Evolutionary conservation across 306 rosid species (phyloP).

Genomic region (Prunus salicina): DNA sequence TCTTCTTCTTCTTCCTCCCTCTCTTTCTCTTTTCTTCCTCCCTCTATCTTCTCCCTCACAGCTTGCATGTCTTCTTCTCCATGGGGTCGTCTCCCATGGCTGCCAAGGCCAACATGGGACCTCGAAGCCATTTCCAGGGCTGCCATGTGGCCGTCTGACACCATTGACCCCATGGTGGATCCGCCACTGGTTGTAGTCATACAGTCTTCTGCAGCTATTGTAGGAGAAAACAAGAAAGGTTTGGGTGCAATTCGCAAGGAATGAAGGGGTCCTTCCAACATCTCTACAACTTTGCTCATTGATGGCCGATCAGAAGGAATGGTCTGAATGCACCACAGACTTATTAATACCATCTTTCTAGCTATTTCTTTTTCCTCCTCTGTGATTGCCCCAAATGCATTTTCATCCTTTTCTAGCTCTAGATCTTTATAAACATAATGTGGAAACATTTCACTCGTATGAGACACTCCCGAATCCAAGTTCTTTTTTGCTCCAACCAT

Average conservation of each 20-base stretch:
- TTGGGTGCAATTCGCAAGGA: constrained; percentile 34
- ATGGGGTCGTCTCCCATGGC: no score
- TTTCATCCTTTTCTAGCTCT: background rate
- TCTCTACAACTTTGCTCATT: constrained; percentile 37
- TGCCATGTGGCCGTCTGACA: no score
- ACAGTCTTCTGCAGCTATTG: background rate
- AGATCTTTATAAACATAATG: background rate
- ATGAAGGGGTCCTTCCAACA: constrained; percentile 33
- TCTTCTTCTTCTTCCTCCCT: no score
- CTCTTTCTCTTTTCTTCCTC: no score
- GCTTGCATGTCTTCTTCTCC: no score
- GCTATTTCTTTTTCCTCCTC: constrained; percentile 28
- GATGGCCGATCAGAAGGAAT: constrained; percentile 37
- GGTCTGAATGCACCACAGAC: constrained; percentile 43
- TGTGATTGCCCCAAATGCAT: background rate
- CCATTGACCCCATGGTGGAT: no score
- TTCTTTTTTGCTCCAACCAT: constrained; percentile 14
- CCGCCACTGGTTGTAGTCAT: no score
- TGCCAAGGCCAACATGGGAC: no score
- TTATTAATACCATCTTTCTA: constrained; percentile 31
- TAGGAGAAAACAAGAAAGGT: constrained; percentile 25
- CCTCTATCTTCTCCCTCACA: no score
- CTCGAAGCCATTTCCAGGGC: no score
- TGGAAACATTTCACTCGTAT: background rate
- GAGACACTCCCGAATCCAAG: background rate